phyloP scores from a whole-genome alignment of 495 filamentous ascomycete genomes.

The Umbilicaria muhlenbergii region DNA sequence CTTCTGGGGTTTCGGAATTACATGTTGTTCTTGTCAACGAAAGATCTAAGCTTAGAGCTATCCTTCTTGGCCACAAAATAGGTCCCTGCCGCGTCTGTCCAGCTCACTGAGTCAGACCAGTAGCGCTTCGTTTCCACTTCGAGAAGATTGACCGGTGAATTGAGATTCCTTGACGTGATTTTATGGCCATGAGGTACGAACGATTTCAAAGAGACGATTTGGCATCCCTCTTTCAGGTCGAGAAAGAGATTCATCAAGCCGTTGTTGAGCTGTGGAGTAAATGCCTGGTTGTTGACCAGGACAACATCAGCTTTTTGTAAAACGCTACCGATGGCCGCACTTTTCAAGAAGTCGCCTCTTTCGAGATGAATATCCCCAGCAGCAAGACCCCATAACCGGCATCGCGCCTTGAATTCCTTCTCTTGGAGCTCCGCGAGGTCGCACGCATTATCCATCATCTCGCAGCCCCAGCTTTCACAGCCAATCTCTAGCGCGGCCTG shows the following conservation, averaged over 20 bases:
- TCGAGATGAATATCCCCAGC: constrained; percentile 68
- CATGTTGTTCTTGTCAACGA: constrained; percentile 18
- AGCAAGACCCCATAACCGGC: constrained; percentile 75
- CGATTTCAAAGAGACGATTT: constrained; percentile 70
- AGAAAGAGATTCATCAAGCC: constrained; percentile 79
- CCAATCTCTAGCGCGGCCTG: constrained; percentile 90
- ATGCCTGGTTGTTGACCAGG: constrained; percentile 94
- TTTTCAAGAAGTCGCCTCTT: constrained; percentile 70
- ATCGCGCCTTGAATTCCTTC: constrained; percentile 69
- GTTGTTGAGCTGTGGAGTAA: constrained; percentile 72
- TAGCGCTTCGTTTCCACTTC: constrained; percentile 62
- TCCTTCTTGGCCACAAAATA: constrained; percentile 87
- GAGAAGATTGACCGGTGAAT: constrained; percentile 63
- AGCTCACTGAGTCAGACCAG: constrained; percentile 74
- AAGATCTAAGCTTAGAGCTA: constrained; percentile 32
- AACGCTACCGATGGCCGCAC: constrained; percentile 49
- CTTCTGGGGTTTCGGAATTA: too few relatives aligned
- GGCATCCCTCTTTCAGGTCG: constrained; percentile 82
- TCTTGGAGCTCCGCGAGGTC: constrained; percentile 75
- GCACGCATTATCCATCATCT: constrained; percentile 81
- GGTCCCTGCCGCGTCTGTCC: constrained; percentile 68
- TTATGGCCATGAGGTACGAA: constrained; percentile 61
- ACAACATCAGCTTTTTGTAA: constrained; percentile 80
- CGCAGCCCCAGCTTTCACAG: constrained; percentile 90
- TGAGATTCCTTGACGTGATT: constrained; percentile 50